Evolutionary conservation across 257 asterid species (phyloP).

Genomic region (Knoxia roxburghii): DNA sequence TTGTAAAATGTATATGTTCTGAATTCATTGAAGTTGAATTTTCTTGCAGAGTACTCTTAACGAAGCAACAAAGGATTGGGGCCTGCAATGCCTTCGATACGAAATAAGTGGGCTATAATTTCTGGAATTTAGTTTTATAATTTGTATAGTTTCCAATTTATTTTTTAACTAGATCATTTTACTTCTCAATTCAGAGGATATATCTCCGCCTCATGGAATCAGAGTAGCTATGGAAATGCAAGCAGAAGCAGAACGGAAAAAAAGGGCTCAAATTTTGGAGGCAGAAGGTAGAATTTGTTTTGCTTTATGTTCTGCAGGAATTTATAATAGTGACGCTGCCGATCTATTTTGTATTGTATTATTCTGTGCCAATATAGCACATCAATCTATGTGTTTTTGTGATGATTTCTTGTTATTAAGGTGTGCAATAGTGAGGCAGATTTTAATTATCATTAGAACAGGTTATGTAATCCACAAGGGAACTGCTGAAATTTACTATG

Average conservation of each 20-base stretch:
- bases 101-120: slow-evolving; percentile 74
- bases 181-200: slow-evolving; percentile 55
- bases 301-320: background rate
- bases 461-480: background rate
- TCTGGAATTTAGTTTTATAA: background rate
- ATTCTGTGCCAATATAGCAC: background rate
- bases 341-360: background rate
- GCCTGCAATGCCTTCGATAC: slow-evolving; percentile 83
- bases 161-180: background rate
- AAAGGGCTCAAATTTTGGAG: slow-evolving; percentile 84
- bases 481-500: background rate
- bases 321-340: background rate
- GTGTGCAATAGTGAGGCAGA: background rate
- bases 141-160: background rate
- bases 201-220: slow-evolving; percentile 84
- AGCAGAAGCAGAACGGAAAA: slow-evolving; percentile 96
- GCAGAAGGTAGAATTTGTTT: slow-evolving; percentile 59
- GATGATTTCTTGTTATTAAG: background rate
- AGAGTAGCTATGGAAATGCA: slow-evolving; percentile 97
- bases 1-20: too few species aligned
- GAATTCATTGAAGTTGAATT: too few species aligned
- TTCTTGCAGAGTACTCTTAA: slow-evolving; percentile 64
- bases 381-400: background rate
- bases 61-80: slow-evolving; percentile 89
- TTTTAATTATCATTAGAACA: background rate